Percentiles rank a stretch among this genome's conserved stretches.
Conservation (phyloP, 176 grass and related monocot genomes). For the Carex pumila region DNA sequence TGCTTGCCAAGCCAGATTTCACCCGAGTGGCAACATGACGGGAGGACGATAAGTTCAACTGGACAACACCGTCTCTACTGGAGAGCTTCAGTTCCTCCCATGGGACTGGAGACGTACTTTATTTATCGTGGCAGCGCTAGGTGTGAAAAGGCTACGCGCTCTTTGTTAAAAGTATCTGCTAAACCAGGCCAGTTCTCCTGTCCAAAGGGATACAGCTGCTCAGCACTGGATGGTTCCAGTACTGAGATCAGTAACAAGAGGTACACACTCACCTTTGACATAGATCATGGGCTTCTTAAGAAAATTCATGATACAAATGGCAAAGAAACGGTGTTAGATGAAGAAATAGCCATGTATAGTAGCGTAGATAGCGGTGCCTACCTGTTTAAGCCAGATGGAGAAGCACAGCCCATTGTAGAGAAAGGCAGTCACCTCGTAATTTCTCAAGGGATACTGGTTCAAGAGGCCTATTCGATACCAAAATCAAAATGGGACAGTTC, state of each 20-base stretch:
- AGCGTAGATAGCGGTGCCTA: constrained; percentile 89
- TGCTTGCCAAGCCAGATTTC: constrained; percentile 90
- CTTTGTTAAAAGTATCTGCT: constrained; percentile 50
- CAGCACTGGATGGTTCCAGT: constrained; percentile 54
- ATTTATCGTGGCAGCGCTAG: constrained; percentile 36
- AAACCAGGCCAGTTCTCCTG: constrained; percentile 50
- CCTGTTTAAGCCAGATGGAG: constrained; percentile 84
- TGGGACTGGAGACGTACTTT: constrained; percentile 89
- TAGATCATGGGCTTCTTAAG: constrained; percentile 64
- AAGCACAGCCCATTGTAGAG: constrained; percentile 59
- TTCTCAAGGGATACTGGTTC: constrained; percentile 76
- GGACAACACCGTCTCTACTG: constrained; percentile 84
- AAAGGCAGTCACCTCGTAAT: constrained; percentile 76
- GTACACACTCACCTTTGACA: constrained; percentile 75
- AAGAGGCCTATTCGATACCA: constrained; percentile 78
- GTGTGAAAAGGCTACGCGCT: constrained; percentile 69
- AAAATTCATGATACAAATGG: constrained; percentile 40
- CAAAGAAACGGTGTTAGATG: constrained; percentile 47
- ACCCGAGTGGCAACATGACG: constrained; percentile 73
- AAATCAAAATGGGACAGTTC: constrained; percentile 61
- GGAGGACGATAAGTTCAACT: constrained; percentile 34
- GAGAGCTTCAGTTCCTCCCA: constrained; percentile 83
- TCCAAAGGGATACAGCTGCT: constrained; percentile 79
- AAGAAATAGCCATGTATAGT: constrained; percentile 90
- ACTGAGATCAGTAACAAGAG: constrained; percentile 58